These are phyloP conservation scores for Neostapfia colusana DNA, from an alignment of 176 grass and related monocot species.

Conservation along the genomic window DNA sequence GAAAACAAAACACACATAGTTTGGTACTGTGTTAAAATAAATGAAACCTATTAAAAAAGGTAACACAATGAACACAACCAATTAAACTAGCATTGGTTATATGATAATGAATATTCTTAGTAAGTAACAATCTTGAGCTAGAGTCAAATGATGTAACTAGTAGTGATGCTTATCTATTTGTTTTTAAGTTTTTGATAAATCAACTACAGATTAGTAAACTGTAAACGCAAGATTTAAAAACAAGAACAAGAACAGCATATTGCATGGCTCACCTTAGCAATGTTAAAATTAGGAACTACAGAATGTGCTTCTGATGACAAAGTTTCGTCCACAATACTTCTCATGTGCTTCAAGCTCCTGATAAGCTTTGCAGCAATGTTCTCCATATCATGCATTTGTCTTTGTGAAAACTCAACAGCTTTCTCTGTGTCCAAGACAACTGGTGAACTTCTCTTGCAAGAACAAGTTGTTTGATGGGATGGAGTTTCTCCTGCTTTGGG, in stretches of 20 bases:
- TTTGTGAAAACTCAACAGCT: conserved; percentile 76
- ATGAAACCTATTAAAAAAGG: not conserved
- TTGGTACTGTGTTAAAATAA: conserved; percentile 13
- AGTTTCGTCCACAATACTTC: conserved; percentile 68
- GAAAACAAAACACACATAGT: not conserved
- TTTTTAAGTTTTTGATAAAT: too few relatives aligned
- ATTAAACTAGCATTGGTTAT: conserved; percentile 8
- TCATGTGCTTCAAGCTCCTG: conserved; percentile 76
- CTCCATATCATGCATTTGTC: conserved; percentile 92
- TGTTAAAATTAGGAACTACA: conserved; percentile 52
- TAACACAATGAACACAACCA: conserved; percentile 17
- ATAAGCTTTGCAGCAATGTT: conserved; percentile 80
- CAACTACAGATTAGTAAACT: too few relatives aligned
- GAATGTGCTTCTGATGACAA: conserved; percentile 59
- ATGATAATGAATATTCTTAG: conserved; percentile 10
- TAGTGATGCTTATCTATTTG: not conserved
- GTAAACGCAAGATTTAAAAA: too few relatives aligned
- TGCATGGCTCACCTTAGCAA: conserved; percentile 59
- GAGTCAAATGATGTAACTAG: too few relatives aligned
- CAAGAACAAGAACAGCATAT: conserved; percentile 23
- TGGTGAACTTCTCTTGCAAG: conserved; percentile 54
- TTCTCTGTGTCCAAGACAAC: conserved; percentile 64
- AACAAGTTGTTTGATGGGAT: conserved; percentile 43
- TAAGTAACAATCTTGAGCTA: not conserved
- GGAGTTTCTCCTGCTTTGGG: conserved; percentile 45